phyloP scores from a whole-genome alignment of 495 filamentous ascomycete species.

The Xylaria cubensis region DNA sequence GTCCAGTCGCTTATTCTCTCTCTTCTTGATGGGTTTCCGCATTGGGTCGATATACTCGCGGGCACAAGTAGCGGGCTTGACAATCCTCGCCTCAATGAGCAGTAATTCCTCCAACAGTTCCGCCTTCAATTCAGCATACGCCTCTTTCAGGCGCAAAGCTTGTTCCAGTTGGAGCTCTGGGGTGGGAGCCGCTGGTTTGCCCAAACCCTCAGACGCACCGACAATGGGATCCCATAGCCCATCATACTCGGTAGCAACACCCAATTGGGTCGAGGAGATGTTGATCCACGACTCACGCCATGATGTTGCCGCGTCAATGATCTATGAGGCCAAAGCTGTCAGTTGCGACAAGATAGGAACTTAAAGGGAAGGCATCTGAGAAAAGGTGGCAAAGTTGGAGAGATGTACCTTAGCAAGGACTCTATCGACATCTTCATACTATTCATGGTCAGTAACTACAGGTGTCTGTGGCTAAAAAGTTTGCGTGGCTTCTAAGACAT shows the following conservation, averaged over 20 bases:
- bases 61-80: conserved; percentile 74
- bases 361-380: background rate
- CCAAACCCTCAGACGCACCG: conserved; percentile 60
- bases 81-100: conserved; percentile 73
- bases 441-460: background rate
- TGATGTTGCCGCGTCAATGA: conserved; percentile 78
- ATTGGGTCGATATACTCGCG: conserved; percentile 75
- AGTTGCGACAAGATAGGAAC: background rate
- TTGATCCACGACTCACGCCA: conserved; percentile 89
- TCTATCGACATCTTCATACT: conserved; percentile 81
- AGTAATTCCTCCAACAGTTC: conserved; percentile 78
- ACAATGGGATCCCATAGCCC: conserved; percentile 83
- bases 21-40: conserved; percentile 90
- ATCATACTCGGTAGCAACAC: conserved; percentile 74
- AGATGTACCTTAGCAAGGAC: conserved; percentile 71
- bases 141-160: conserved; percentile 69
- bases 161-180: conserved; percentile 68
- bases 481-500: background rate
- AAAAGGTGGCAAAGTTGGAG: background rate
- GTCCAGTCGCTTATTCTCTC: conserved; percentile 88
- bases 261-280: conserved; percentile 74
- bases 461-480: background rate
- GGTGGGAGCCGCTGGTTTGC: conserved; percentile 65
- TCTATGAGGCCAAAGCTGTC: conserved; percentile 52
- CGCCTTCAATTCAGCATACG: conserved; percentile 74